A percentile compares a stretch with the other conserved stretches of the same genome.
Evolutionary conservation across 805 yeast species (phyloP).

Genomic region (Wickerhamiella galacta): DNA sequence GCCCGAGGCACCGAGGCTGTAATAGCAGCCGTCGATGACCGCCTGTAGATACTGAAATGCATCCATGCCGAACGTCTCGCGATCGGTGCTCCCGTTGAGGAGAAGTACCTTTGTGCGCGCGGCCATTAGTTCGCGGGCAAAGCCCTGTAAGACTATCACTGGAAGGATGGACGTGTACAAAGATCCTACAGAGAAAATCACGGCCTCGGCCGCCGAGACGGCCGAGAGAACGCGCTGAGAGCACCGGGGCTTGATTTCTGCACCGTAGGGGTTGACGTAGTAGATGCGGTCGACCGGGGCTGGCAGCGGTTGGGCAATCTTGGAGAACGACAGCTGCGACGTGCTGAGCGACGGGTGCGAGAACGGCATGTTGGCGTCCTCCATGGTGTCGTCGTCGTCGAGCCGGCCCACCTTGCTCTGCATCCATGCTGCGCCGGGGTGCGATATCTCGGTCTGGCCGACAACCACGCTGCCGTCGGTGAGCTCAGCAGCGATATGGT

Average conservation of each 20-base stretch:
- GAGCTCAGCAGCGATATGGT: slow-evolving; percentile 67
- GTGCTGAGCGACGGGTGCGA: slow-evolving; percentile 62
- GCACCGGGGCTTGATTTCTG: slow-evolving; percentile 65
- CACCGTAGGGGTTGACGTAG: slow-evolving; percentile 77
- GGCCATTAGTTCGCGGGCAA: slow-evolving; percentile 28
- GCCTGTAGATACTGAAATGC: slow-evolving; percentile 43
- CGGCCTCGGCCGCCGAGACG: slow-evolving; percentile 32
- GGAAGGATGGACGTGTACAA: slow-evolving; percentile 80
- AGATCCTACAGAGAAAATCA: slow-evolving; percentile 74
- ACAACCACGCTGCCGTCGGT: slow-evolving; percentile 56
- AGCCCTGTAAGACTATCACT: slow-evolving; percentile 52
- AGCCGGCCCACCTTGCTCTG: not conserved
- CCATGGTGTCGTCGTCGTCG: slow-evolving; percentile 16
- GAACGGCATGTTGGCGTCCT: slow-evolving; percentile 52
- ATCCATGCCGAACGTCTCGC: slow-evolving; percentile 59
- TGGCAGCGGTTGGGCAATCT: slow-evolving; percentile 44
- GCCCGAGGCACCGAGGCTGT: slow-evolving; percentile 24
- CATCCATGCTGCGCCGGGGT: slow-evolving; percentile 31
- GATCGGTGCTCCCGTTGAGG: slow-evolving; percentile 56
- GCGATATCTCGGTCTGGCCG: slow-evolving; percentile 89
- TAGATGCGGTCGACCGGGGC: slow-evolving; percentile 59
- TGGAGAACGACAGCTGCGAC: slow-evolving; percentile 61
- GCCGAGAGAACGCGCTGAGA: slow-evolving; percentile 41
- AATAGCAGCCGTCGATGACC: slow-evolving; percentile 37
- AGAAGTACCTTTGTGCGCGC: slow-evolving; percentile 32